Evolutionary conservation across 1,139 yeast genomes (phyloP), one percentile per base, ranked within the genome.

Genomic region (Scheffersomyces insectosa): DNA sequence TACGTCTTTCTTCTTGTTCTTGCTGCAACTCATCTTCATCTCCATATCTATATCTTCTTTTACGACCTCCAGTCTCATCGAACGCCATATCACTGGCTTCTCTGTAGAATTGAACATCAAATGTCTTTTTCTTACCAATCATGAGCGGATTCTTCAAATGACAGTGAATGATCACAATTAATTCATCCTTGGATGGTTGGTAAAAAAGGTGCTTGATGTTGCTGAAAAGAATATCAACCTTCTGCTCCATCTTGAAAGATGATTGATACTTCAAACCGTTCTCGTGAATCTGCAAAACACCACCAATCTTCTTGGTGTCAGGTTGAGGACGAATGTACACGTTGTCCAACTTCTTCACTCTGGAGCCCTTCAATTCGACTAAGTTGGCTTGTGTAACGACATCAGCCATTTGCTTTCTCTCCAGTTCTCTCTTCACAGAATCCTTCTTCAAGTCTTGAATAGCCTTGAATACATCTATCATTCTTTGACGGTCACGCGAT

Each of bases 11-110:
- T 67, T 93, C 98, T 68, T 93, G 98, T 70, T 95, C 99, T 66
- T 93, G 98, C 68, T 95, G 99, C 52, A 95, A 75, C 69, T 93
- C 99, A 66, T 93, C 99, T 67, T 93, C 99, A 63, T 93, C 99
- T 42, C 99, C 99, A 60, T 93, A 93, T 61, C 97, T 74, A 74
- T 90, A 88, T 53, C 86, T 85, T 65, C 88, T 75, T 74, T 90
- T 88, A 50, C 95, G 81, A 48, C 95, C 95, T 48, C 98, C 97
- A 31, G 99, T 93, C 68, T 93, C 99, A 67, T 93, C 99, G 58
- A 89, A 90, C 3, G 96, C 86, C 78, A 91, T 87, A 63, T 93
- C 99, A 40, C 96, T 83, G 11, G 98, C 98, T 66, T 93, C 99
- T 54, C 98, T 79, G 70, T 91, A 93, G 62, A 93, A 90, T 68